These are phyloP conservation scores for Leccinum incarnatum DNA, from an alignment of 768 basidiomycete species.

Conservation along the genomic window DNA sequence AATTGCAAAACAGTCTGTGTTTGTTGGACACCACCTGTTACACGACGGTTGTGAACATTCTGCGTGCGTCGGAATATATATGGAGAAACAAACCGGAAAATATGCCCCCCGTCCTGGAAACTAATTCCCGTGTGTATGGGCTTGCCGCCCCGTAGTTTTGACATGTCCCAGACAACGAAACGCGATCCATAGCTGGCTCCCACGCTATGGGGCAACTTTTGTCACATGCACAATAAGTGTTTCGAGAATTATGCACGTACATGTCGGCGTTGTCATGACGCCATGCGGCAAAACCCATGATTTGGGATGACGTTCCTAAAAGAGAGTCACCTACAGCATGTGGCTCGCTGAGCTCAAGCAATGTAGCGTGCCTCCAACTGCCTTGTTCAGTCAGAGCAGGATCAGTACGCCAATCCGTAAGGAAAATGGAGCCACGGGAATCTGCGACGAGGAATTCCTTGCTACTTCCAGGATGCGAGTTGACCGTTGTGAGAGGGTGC, in stretches of 20 bases:
- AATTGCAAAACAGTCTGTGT: slow-evolving; percentile 76
- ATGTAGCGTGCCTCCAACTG: slow-evolving; percentile 58
- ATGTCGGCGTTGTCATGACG: slow-evolving; percentile 65
- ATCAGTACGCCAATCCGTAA: slow-evolving; percentile 83
- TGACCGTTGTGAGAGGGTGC: slow-evolving; percentile 66
- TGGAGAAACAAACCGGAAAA: slow-evolving; percentile 53
- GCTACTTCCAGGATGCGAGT: slow-evolving; percentile 67
- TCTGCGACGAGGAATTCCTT: slow-evolving; percentile 82
- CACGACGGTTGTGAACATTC: slow-evolving; percentile 1
- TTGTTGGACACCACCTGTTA: slow-evolving; percentile 72
- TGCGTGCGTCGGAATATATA: not conserved
- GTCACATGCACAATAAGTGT: not conserved
- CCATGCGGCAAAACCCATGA: slow-evolving; percentile 68
- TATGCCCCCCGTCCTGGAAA: slow-evolving; percentile 63
- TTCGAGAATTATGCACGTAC: slow-evolving; percentile 42
- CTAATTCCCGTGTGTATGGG: slow-evolving; percentile 60
- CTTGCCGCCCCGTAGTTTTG: slow-evolving; percentile 69
- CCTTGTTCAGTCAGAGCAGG: slow-evolving; percentile 50
- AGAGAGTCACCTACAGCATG: slow-evolving; percentile 53
- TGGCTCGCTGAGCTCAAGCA: slow-evolving; percentile 74
- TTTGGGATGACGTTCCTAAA: slow-evolving; percentile 43
- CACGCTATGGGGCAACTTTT: slow-evolving; percentile 42
- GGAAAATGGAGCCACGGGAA: slow-evolving; percentile 65
- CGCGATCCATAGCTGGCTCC: slow-evolving; percentile 72
- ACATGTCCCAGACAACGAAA: slow-evolving; percentile 77